Percentiles rank a stretch among this genome's conserved stretches.
These are phyloP conservation scores for Xenoacremonium recifei DNA, from an alignment of 2,329 filamentous ascomycete genomes.

Conservation along the genomic window DNA sequence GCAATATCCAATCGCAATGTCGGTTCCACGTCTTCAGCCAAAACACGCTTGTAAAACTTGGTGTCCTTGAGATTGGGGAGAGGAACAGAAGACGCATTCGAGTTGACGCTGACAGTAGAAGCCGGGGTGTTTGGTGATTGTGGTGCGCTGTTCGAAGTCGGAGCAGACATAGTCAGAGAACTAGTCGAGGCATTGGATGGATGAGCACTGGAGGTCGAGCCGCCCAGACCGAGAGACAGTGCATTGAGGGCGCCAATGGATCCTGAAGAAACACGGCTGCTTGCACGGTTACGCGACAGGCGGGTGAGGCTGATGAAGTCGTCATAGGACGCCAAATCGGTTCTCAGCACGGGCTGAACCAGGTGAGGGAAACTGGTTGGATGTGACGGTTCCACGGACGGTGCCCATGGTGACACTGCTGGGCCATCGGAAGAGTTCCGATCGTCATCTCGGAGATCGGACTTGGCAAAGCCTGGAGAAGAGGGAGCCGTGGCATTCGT, in stretches of 20 bases:
- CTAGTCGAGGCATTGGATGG: slow-evolving; percentile 60
- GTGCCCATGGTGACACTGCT: slow-evolving; percentile 29
- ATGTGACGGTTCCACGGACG: slow-evolving; percentile 47
- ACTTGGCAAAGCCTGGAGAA: slow-evolving; percentile 72
- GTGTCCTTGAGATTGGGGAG: slow-evolving; percentile 77
- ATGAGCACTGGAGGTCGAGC: slow-evolving; percentile 44
- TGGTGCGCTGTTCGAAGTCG: slow-evolving; percentile 51
- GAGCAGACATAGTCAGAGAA: slow-evolving; percentile 52
- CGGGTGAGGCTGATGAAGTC: slow-evolving; percentile 81
- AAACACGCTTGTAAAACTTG: slow-evolving; percentile 87
- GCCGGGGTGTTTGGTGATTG: slow-evolving; percentile 59
- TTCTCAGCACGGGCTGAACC: slow-evolving; percentile 78
- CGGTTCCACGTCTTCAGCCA: slow-evolving; percentile 91
- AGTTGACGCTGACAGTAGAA: slow-evolving; percentile 47
- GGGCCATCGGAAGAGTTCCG: slow-evolving; percentile 29
- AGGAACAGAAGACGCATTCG: slow-evolving; percentile 31
- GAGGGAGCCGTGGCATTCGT: slow-evolving; percentile 74
- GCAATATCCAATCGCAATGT: slow-evolving; percentile 86
- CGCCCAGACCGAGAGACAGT: slow-evolving; percentile 44
- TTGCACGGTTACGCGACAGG: slow-evolving; percentile 59
- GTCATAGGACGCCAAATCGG: slow-evolving; percentile 75
- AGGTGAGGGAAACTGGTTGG: slow-evolving; percentile 78
- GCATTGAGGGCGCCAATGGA: slow-evolving; percentile 55
- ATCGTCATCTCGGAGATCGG: slow-evolving; percentile 57
- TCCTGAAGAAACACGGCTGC: slow-evolving; percentile 69